Evolutionary conservation across 176 grass and related monocot species (phyloP), one percentile per base, ranked within the genome.

Genomic region (Puya raimondii): DNA sequence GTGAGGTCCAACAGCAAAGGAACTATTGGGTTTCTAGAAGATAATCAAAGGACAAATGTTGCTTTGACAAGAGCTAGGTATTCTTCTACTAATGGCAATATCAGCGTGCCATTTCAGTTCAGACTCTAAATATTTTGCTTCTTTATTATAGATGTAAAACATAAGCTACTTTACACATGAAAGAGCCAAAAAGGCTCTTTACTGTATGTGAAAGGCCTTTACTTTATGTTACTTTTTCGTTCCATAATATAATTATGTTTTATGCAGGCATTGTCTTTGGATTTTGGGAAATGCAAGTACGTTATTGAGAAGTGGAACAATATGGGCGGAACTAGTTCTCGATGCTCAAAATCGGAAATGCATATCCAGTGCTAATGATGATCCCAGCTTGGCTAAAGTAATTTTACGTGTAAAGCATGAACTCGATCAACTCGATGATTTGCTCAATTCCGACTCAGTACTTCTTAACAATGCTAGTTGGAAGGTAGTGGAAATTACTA

Each of bases 21-120:
- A 26, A 51, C 1, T 79, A 78, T 91, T 78, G 88, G 83, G 47
- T 96, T 91, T 88, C 75, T 91, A 58, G 47, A 26, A 42, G 80
- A 96, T 80, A 71, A 66, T 9, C 85, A 84, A 74, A 84, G 92
- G 68, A 82, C 80, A 71, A 96, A 88, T 76, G 92, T 91, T 82
- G 82, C 88, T 50, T 71, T 91, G 72, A 96, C 92, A 53, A 96
- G 92, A 80, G 92, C 88, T 72, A 91, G 83, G 88, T 96, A 68
- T 25, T 58, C 23, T 64, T 12, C 50, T 23, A 59, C 9, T 56
- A 7, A 61, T 72, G 42, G 12, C 22, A 11, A 71, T 16, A 29
- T 2, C 14, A 3, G 14, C 12, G 22, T 53, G 15, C 11, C 47
- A 8, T 15, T 9, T 3, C 11, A 8, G 9, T 26, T 52, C 11